Evolutionary conservation across 306 rosid species (phyloP), one percentile per base, ranked within the genome.

Genomic region (Dalbergia oliveri): DNA sequence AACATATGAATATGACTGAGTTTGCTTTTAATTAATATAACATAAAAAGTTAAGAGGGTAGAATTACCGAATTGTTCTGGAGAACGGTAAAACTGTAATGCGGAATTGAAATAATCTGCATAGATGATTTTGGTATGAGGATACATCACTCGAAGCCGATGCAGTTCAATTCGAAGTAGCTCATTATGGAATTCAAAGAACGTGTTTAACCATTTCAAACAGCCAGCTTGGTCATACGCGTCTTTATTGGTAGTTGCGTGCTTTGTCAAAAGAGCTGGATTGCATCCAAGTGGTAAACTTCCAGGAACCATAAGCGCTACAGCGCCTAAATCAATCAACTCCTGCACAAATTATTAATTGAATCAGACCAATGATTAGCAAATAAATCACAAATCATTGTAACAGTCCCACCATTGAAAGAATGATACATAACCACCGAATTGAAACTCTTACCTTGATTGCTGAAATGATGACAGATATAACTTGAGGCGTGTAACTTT

Each of bases 281-380:
- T 72, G 73, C 93, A 89, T 62, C 93, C 93, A 56, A 87, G 87
- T 69, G 93, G 93, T 33, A 85, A 77, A 71, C 5, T 89, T 59
- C 93, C 91, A 12, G 93, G 93, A 69, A 86, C 87, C 73, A 89
- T 14, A 16, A 89, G 19, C 8, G 83, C 85, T 26, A 84, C 73
- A n/a, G 87, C 93, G 73, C 89, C 89, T 63, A 81, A 21, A 47
- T 84, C 74, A 78, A 89, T 84, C 83, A 89, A 75, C 47, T 87
- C 86, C 91, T 89, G 76, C 75, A 75, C n/a, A 49, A 57, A 53
- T 12, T 61, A 50, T 61, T 34, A 65, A 26, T 26, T 61, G 26
- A 33, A 7, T 57, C 62, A 63, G 79, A 49, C 16, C 51, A 56
- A n/a, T 13, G 54, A 59, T 57, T 16, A 18, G 19, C 11, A 54